Percentiles rank a stretch among this genome's conserved stretches.
Conservation (phyloP, 257 asterid genomes). For the Primulina tabacum region DNA sequence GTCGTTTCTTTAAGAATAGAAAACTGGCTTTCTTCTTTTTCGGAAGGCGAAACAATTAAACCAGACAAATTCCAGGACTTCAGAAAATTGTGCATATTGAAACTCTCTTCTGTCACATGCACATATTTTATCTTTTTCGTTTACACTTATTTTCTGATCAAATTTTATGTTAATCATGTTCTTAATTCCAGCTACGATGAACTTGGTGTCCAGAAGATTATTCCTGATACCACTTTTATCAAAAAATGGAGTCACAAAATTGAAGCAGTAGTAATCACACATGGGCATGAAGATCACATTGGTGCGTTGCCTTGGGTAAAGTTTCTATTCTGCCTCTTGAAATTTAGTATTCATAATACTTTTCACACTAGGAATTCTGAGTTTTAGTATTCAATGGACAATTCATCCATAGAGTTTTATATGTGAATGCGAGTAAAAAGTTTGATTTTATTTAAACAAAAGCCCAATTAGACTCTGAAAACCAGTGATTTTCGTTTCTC, state of each 20-base stretch:
- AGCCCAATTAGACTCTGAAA: background rate
- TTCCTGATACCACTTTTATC: slow-evolving; percentile 94
- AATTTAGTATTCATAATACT: slow-evolving; percentile 15
- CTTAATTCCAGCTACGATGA: slow-evolving; percentile 64
- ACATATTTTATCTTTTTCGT: background rate
- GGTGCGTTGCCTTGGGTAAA: slow-evolving; percentile 99
- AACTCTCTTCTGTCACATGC: slow-evolving; percentile 19
- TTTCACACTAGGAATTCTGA: background rate
- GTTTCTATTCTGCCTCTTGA: slow-evolving; percentile 48
- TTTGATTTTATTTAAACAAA: slow-evolving; percentile 1
- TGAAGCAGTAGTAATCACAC: slow-evolving; percentile 97
- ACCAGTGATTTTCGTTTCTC: slow-evolving; percentile 1
- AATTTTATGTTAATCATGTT: slow-evolving; percentile 20
- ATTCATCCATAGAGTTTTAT: slow-evolving; percentile 5
- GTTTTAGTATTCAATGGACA: slow-evolving; percentile 6
- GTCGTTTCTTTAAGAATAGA: slow-evolving; percentile 12
- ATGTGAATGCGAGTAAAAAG: slow-evolving; percentile 14
- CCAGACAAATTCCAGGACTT: background rate
- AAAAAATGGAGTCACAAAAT: slow-evolving; percentile 98
- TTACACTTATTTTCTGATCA: slow-evolving; percentile 11
- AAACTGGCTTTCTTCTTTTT: background rate
- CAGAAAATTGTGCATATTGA: background rate
- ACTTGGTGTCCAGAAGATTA: slow-evolving; percentile 96
- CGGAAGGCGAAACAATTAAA: background rate
- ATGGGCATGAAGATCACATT: slow-evolving; percentile 99